Percentiles rank a stretch among this genome's conserved stretches.
These are phyloP conservation scores for Delonix regia DNA, from an alignment of 306 rosid species.

Conservation along the genomic window DNA sequence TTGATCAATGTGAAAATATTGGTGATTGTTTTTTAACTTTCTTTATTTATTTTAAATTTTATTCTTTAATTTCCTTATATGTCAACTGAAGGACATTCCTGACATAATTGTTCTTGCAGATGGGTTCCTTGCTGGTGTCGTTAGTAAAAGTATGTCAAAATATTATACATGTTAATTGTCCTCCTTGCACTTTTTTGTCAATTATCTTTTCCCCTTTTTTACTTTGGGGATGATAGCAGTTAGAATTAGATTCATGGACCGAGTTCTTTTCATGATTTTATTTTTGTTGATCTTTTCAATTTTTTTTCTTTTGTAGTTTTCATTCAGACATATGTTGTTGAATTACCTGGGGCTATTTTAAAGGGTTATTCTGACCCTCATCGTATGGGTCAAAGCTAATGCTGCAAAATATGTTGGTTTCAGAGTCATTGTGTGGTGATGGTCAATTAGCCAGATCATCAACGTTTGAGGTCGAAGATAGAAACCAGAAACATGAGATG, in stretches of 20 bases:
- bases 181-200: neutral
- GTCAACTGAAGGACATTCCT: constrained; percentile 36
- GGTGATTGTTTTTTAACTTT: constrained; percentile 50
- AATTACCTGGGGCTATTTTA: constrained; percentile 21
- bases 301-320: constrained; percentile 12
- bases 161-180: constrained; percentile 11
- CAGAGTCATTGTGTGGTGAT: constrained; percentile 75
- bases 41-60: neutral
- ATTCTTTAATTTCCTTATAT: constrained; percentile 25
- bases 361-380: neutral
- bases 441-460: constrained; percentile 61
- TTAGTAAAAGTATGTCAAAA: constrained; percentile 76
- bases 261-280: neutral
- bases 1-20: constrained; percentile 78
- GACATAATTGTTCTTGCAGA: constrained; percentile 68
- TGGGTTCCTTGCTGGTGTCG: constrained; percentile 88
- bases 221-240: neutral
- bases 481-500: constrained; percentile 64
- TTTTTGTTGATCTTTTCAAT: neutral
- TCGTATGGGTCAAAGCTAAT: constrained; percentile 38
- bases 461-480: constrained; percentile 82
- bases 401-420: constrained; percentile 38
- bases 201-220: neutral
- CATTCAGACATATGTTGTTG: constrained; percentile 16
- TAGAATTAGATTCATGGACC: constrained; percentile 21